These are phyloP conservation scores for Fraxinus anomala DNA, from an alignment of 257 asterid genomes.

Conservation along the genomic window DNA sequence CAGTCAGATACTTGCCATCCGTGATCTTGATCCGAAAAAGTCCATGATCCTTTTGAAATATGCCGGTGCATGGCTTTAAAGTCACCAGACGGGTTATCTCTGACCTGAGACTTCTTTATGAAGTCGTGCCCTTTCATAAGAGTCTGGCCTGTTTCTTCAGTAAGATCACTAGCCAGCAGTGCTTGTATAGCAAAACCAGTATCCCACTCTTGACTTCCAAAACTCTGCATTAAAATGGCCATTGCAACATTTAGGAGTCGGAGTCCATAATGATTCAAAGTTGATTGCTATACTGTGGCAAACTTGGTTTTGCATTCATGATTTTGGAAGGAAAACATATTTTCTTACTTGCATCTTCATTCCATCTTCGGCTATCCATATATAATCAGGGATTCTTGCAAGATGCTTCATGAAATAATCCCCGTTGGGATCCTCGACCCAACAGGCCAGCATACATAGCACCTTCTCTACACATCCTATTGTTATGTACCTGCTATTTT, in stretches of 20 bases:
- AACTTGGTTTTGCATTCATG: neutral
- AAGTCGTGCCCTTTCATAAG: conserved; percentile 71
- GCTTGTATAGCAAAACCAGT: conserved; percentile 85
- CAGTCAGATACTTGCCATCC: conserved; percentile 98
- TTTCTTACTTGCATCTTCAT: conserved; percentile 46
- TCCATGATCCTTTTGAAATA: conserved; percentile 90
- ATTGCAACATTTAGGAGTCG: neutral
- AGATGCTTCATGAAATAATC: conserved; percentile 44
- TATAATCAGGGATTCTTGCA: conserved; percentile 43
- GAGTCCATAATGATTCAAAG: neutral
- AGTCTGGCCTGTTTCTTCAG: conserved; percentile 66
- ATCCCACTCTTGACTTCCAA: conserved; percentile 93
- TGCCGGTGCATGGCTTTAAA: conserved; percentile 82
- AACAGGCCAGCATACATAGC: conserved; percentile 37
- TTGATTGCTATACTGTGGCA: neutral
- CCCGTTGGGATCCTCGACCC: conserved; percentile 50
- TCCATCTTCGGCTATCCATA: conserved; percentile 59
- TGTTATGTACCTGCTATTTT: conserved; percentile 33
- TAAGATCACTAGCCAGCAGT: conserved; percentile 61
- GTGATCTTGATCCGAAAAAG: conserved; percentile 93
- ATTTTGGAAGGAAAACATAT: neutral
- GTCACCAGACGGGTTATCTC: conserved; percentile 80
- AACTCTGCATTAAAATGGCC: conserved; percentile 52
- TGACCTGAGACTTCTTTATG: conserved; percentile 80
- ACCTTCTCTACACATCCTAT: conserved; percentile 44